Conservation (phyloP, 306 rosid species). For the Quercus aquifolioides region DNA sequence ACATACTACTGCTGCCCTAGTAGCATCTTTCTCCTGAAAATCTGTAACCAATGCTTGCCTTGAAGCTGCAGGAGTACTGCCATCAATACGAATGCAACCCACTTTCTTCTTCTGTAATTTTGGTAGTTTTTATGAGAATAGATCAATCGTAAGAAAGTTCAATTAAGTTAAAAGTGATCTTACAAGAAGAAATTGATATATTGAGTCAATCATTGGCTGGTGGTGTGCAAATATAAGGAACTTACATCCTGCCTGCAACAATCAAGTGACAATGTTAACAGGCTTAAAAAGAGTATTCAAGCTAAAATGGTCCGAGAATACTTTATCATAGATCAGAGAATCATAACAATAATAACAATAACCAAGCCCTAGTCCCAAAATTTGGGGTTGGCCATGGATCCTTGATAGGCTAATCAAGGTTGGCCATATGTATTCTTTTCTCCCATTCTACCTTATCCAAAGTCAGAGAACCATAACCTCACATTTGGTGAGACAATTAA, state of each 20-base stretch:
- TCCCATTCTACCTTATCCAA: no score
- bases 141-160: constrained; percentile 26
- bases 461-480: not conserved
- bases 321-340: no score
- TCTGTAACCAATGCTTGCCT: constrained; percentile 84
- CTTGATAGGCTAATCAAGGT: no score
- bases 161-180: constrained; percentile 39
- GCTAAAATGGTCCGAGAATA: not conserved
- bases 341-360: no score
- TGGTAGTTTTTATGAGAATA: constrained; percentile 30
- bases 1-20: constrained; percentile 90
- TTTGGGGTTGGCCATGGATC: no score
- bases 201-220: constrained; percentile 81
- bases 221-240: constrained; percentile 95
- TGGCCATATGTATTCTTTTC: no score
- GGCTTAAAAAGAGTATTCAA: constrained; percentile 6
- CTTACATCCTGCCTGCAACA: constrained; percentile 90
- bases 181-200: constrained; percentile 82
- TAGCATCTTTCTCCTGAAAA: constrained; percentile 83
- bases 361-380: no score
- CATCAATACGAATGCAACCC: constrained; percentile 91
- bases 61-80: constrained; percentile 60
- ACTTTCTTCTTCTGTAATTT: constrained; percentile 83
- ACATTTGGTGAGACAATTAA: no score
- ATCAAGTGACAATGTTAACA: constrained; percentile 16